These are phyloP conservation scores for Psilocybe subaeruginosa DNA, from an alignment of 768 basidiomycete genomes.

Conservation along the genomic window DNA sequence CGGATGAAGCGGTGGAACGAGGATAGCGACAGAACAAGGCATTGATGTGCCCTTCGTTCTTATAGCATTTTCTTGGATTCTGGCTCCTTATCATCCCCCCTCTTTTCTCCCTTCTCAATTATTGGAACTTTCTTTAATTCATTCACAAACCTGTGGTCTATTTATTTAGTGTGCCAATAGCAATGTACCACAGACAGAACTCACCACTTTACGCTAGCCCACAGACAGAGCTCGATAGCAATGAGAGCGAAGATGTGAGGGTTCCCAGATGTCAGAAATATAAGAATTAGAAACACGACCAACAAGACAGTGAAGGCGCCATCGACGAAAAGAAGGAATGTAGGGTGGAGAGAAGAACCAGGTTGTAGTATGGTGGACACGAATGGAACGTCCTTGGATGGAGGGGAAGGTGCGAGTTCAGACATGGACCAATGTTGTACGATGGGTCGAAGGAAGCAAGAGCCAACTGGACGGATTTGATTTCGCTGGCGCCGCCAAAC, in stretches of 20 bases:
- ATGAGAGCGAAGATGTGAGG: conserved; percentile 70
- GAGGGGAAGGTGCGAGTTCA: background rate
- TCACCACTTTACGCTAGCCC: conserved; percentile 84
- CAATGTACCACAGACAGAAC: conserved; percentile 15
- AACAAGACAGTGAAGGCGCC: conserved; percentile 60
- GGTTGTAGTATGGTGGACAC: conserved; percentile 66
- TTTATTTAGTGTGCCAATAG: background rate
- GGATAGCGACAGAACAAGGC: conserved; percentile 56
- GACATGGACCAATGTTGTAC: background rate
- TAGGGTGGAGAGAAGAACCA: conserved; percentile 76
- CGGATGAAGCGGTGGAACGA: conserved; percentile 87
- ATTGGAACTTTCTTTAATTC: conserved; percentile 51
- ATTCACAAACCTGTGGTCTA: conserved; percentile 59
- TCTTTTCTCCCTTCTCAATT: conserved; percentile 6
- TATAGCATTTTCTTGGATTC: conserved; percentile 14
- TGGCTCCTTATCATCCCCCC: conserved; percentile 6
- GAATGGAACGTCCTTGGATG: conserved; percentile 29
- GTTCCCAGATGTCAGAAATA: conserved; percentile 64
- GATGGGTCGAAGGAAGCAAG: background rate
- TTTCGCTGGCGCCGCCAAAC: background rate
- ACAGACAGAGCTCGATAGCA: conserved; percentile 65
- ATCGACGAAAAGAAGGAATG: conserved; percentile 67
- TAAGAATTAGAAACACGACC: conserved; percentile 58
- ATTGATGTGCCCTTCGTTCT: conserved; percentile 35
- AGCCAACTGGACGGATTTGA: background rate